Conservation (phyloP, 768 basidiomycete species). For the Dioszegia aurantiaca region DNA sequence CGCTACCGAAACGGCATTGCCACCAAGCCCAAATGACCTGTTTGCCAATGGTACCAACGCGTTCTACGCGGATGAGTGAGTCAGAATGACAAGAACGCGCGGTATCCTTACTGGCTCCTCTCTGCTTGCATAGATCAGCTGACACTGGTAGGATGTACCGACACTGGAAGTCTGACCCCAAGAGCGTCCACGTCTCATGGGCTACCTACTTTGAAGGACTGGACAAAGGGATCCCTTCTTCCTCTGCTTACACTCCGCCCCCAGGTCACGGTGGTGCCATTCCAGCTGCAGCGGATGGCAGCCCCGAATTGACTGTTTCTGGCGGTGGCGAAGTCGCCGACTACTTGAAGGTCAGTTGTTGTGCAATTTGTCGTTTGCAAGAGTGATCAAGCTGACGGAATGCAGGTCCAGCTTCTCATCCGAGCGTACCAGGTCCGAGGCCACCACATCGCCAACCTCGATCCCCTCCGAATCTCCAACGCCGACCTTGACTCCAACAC, state of each 20-base stretch:
- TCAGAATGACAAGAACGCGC: background rate
- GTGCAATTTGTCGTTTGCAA: background rate
- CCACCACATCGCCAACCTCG: conserved; percentile 91
- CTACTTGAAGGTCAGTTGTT: conserved; percentile 77
- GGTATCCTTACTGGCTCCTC: background rate
- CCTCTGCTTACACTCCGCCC: conserved; percentile 77
- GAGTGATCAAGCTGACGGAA: conserved; percentile 1
- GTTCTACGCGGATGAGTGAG: conserved; percentile 79
- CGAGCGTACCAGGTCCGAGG: conserved; percentile 99
- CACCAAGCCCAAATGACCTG: conserved; percentile 49
- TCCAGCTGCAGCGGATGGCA: conserved; percentile 71
- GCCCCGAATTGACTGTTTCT: conserved; percentile 66
- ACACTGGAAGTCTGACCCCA: conserved; percentile 71
- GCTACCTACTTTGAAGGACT: conserved; percentile 88
- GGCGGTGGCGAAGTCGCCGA: conserved; percentile 73
- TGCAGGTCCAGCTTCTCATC: conserved; percentile 90
- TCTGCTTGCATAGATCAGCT: background rate
- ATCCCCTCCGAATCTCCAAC: conserved; percentile 89
- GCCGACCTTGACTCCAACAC: conserved; percentile 74
- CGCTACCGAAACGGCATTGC: conserved; percentile 39
- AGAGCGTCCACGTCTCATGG: conserved; percentile 92
- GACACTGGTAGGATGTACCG: conserved; percentile 68
- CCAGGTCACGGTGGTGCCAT: conserved; percentile 62
- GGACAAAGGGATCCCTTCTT: conserved; percentile 70
- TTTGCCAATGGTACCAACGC: conserved; percentile 94